phyloP scores from a whole-genome alignment of 164 flowering plant species.

The Taxillus chinensis region DNA sequence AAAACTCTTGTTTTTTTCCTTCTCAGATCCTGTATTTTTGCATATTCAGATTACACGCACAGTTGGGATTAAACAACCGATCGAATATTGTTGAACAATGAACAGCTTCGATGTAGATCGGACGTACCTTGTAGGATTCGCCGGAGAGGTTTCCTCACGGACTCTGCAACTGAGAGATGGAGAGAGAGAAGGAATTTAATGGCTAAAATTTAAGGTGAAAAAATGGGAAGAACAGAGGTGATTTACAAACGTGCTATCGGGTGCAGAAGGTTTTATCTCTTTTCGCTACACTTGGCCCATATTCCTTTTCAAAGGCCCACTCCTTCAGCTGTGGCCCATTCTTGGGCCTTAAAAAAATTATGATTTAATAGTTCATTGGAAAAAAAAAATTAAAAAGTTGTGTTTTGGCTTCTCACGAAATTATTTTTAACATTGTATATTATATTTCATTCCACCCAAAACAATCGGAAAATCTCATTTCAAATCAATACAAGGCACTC shows the following conservation, averaged over 20 bases:
- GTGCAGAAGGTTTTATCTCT: background rate
- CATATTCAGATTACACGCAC: too few species aligned
- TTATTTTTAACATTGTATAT: too few species aligned
- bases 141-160: background rate
- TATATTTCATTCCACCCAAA: too few species aligned
- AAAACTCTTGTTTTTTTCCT: too few species aligned
- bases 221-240: constrained; percentile 1
- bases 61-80: too few species aligned
- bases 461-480: too few species aligned
- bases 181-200: constrained; percentile 4
- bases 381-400: too few species aligned
- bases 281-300: constrained; percentile 7
- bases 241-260: background rate
- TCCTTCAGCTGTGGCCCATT: too few species aligned
- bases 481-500: too few species aligned
- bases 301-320: background rate
- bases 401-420: too few species aligned
- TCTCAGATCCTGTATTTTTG: too few species aligned
- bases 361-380: too few species aligned
- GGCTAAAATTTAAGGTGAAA: background rate
- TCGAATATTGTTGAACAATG: background rate
- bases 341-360: background rate
- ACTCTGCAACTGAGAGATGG: constrained; percentile 3
- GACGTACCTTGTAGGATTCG: constrained; percentile 21
- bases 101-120: constrained; percentile 16